Evolutionary conservation across 805 yeast genomes (phyloP), one percentile per base, ranked within the genome.

Genomic region (Metschnikowia santaceciliae): DNA sequence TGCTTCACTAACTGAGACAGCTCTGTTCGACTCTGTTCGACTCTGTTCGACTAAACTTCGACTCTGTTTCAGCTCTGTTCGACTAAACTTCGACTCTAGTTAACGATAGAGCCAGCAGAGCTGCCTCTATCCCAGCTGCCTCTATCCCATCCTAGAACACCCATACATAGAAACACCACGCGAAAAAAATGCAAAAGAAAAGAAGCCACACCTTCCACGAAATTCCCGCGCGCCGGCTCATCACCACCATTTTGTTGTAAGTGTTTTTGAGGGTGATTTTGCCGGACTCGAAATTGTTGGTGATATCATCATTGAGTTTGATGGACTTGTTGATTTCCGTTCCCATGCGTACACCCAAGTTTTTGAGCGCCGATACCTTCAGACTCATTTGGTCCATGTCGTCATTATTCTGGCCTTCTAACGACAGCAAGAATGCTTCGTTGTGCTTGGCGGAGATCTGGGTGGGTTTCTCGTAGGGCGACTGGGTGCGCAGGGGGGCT

Each of bases 151-250:
- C 23, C 30, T 26, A 57, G 17, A 56, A 57, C 40, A 71, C 47
- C 79, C 79, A 74, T 23, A 74, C 70, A 64, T 70, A 74, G 58
- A 71, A 67, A 53, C 74, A 74, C 68, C 70, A 71, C 41, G 68
- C 35, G 45, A 66, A 60, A 26, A 74, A 74, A 19, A 70, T 40
- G 34, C 55, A 45, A 57, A 74, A 74, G 52, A 74, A 76, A 32
- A 59, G 56, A 39, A 72, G 59, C 79, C 79, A 74, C 75, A 71
- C 70, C 47, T 66, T 62, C 74, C 77, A 74, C 41, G 71, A 64
- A 42, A 74, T 72, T 2, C 79, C 79, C 13, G 78, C 78, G 38
- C 72, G 59, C 61, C 72, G 67, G 61, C 77, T 72, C 79, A 74
- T 73, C 30, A 68, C 60, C 44, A 74, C 66, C 79, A 74, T 74